These are phyloP conservation scores for Candida pini DNA, from an alignment of 805 yeast species.

Conservation along the genomic window DNA sequence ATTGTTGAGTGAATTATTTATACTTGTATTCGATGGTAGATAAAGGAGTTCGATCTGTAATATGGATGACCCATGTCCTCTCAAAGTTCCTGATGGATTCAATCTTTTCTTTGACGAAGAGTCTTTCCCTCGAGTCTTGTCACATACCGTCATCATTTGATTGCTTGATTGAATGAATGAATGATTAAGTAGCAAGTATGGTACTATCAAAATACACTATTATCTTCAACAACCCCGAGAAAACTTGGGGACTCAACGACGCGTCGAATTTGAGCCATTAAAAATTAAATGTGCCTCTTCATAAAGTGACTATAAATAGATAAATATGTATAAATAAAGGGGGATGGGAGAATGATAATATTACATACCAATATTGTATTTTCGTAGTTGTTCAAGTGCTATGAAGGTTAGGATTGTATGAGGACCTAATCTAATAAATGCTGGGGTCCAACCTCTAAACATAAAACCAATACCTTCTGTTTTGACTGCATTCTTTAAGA, in stretches of 20 bases:
- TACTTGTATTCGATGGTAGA: slow-evolving; percentile 13
- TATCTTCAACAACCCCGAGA: too few species aligned
- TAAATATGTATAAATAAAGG: neutral
- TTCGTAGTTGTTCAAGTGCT: slow-evolving; percentile 62
- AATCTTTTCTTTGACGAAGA: neutral
- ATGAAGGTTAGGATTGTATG: slow-evolving; percentile 66
- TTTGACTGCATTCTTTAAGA: slow-evolving; percentile 50
- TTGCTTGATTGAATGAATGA: too few species aligned
- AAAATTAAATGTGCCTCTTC: too few species aligned
- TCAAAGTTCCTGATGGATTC: neutral
- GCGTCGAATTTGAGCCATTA: too few species aligned
- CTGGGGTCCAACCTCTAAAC: slow-evolving; percentile 90
- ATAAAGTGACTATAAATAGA: too few species aligned
- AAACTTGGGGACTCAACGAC: too few species aligned
- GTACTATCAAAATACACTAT: too few species aligned
- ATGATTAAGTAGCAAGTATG: too few species aligned
- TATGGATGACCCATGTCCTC: slow-evolving; percentile 9
- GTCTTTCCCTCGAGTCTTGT: too few species aligned
- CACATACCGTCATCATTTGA: too few species aligned
- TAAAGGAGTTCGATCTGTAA: slow-evolving; percentile 11
- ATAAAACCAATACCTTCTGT: slow-evolving; percentile 72
- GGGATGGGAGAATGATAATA: too few species aligned
- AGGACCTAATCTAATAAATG: slow-evolving; percentile 82
- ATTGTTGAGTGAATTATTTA: neutral
- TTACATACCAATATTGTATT: slow-evolving; percentile 16